phyloP scores from a whole-genome alignment of 148 eudicot genomes.

The Simmondsia chinensis region DNA sequence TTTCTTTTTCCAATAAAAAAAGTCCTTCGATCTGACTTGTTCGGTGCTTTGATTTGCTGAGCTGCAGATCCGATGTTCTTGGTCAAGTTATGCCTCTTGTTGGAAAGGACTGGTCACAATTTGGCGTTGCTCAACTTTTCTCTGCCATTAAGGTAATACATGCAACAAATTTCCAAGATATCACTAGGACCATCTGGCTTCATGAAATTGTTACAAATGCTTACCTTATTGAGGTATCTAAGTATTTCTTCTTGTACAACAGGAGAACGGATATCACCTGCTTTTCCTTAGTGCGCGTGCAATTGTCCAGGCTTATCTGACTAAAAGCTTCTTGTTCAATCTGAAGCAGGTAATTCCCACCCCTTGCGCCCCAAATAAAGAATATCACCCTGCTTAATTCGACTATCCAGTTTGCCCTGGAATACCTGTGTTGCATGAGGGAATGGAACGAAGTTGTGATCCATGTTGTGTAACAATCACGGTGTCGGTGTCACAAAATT shows the following conservation, averaged over 20 bases:
- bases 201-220: constrained; percentile 1
- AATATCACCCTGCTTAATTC: no score
- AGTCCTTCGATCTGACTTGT: background rate
- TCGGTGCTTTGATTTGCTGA: constrained; percentile 2
- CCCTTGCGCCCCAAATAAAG: background rate
- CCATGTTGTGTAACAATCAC: no score
- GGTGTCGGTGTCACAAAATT: no score
- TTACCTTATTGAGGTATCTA: constrained; percentile 6
- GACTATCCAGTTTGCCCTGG: no score
- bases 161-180: background rate
- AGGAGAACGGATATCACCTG: constrained; percentile 98
- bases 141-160: constrained; percentile 82
- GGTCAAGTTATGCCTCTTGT: constrained; percentile 99
- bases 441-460: no score
- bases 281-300: constrained; percentile 97
- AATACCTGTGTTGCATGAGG: no score
- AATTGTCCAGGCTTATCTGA: constrained; percentile 93
- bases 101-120: constrained; percentile 98
- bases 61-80: constrained; percentile 93
- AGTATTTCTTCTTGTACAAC: constrained; percentile 13
- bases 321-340: constrained; percentile 77
- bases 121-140: constrained; percentile 93
- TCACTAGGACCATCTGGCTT: no score
- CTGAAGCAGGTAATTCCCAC: constrained; percentile 69
- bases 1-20: no score